A percentile compares a stretch with the other conserved stretches of the same genome.
Conservation (phyloP, 139 green algal species). For the Closterium sp. region DNA sequence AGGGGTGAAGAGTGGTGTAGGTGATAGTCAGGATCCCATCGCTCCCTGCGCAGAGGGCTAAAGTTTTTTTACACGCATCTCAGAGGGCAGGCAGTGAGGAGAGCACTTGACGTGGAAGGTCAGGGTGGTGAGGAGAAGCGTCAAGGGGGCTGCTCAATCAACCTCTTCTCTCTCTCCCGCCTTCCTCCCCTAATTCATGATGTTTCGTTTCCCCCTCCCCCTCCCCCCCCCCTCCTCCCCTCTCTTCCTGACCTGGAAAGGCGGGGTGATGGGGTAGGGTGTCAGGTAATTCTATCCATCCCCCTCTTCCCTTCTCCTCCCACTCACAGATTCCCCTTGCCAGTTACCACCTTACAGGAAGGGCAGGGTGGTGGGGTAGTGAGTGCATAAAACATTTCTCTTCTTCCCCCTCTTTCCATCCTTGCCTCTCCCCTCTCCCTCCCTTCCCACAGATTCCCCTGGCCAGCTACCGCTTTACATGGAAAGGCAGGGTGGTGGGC, state of each 20-base stretch:
- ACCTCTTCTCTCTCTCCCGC: background rate
- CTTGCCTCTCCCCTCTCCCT: background rate
- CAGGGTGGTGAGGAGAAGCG: background rate
- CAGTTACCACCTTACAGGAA: slow-evolving; percentile 34
- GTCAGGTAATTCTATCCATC: no score
- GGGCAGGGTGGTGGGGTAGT: slow-evolving; percentile 9
- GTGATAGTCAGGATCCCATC: background rate
- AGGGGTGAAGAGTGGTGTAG: background rate
- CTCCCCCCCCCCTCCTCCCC: background rate
- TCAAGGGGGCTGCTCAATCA: background rate
- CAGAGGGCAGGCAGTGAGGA: background rate
- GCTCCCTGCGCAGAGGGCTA: no score
- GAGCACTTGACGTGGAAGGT: slow-evolving; percentile 1
- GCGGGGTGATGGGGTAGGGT: no score
- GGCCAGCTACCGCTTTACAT: no score
- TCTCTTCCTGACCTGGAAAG: no score
- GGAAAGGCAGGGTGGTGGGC: background rate
- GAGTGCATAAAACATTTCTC: background rate
- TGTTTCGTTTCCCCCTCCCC: no score
- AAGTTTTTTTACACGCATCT: background rate
- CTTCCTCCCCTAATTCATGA: background rate
- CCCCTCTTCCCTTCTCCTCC: background rate
- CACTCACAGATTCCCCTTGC: slow-evolving; percentile 28
- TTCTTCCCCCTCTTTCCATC: background rate
- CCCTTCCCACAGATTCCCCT: no score